Base-by-base conservation (phyloP, 352 stramenopile genomes). In the Phytophthora megakarya region DNA sequence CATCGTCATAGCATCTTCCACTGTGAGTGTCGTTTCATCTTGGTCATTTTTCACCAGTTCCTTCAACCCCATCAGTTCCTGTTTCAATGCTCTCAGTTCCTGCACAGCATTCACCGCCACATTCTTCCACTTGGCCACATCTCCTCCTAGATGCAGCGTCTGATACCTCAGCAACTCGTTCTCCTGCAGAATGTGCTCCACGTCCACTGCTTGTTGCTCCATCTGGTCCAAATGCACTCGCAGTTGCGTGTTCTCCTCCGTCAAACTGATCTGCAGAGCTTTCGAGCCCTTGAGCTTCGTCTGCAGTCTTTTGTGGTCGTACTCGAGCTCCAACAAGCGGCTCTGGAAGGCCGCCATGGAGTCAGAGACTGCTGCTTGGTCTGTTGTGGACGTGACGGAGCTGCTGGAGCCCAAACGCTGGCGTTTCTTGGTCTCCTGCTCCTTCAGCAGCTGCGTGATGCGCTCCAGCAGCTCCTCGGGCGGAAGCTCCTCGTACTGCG, bases 91-190 rank as follows among this genome's bases (percentile, higher is more conserved):
- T 15, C 64, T 61, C 7, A 90, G 37, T 33, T 87, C 56, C 2
- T 49, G 21, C 7, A 73, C 67, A 7, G 81, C 66, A 6, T 54
- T 47, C 0, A 38, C 23, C 0, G 83, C 72, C 15, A 84, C 22
- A 1, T 60, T 68, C 50, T 86, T 78, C 46, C 84, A 74, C 21
- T 77, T 78, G 23, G 42, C 44, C 19, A 89, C 68, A 23, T 92
- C 73, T 7, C 62, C 69, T 9, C 68, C 76, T 1, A 79, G 54
- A 0, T 72, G 47, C 15, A 86, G 72, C 5, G 75, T 73, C 72
- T 90, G 78, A 9, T 86, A 74, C 22, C 72, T 73, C 59, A 92
- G 58, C 28, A 88, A 48, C 46, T 89, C 84, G 51, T 88, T 89
- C 69, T 92, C 72, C 62, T 84, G 69, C 26, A 74, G 58, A 1